Evolutionary conservation across 2,329 filamentous ascomycete genomes (phyloP).

Genomic region (Venturia oleaginea): DNA sequence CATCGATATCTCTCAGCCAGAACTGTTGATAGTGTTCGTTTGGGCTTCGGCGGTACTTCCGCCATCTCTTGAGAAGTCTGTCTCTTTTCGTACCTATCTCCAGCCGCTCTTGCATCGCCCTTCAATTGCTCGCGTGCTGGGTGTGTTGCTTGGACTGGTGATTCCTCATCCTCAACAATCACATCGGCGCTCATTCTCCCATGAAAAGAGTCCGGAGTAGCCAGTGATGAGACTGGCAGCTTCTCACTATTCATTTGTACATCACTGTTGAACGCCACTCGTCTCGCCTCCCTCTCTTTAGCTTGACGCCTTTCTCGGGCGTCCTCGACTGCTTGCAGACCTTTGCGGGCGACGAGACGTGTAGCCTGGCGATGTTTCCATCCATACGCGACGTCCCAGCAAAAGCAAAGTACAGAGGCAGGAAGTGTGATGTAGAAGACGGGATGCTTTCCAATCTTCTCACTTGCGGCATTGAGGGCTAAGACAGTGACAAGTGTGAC

Average conservation of each 20-base stretch:
- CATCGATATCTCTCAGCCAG: conserved; percentile 30
- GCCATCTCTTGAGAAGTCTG: not conserved
- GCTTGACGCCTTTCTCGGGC: conserved; percentile 32
- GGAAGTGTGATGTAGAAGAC: conserved; percentile 64
- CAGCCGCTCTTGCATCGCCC: conserved; percentile 16
- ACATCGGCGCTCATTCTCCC: conserved; percentile 4
- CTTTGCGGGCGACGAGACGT: conserved; percentile 50
- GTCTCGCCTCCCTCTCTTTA: conserved; percentile 26
- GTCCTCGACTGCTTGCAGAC: conserved; percentile 40
- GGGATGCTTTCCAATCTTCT: conserved; percentile 41
- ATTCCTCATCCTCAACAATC: not conserved
- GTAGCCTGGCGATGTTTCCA: conserved; percentile 57
- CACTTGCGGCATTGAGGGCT: conserved; percentile 53
- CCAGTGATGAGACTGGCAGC: not conserved
- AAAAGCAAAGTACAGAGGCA: conserved; percentile 58
- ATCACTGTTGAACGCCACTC: not conserved
- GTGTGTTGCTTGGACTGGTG: not conserved
- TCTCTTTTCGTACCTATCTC: conserved; percentile 13
- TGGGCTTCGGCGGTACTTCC: conserved; percentile 6
- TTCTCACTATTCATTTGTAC: not conserved
- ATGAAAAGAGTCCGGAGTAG: not conserved
- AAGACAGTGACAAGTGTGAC: conserved; percentile 57
- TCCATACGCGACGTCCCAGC: conserved; percentile 55
- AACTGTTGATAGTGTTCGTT: not conserved
- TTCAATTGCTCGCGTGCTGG: not conserved